phyloP scores from a whole-genome alignment of 768 basidiomycete species.

The Pleurotus sapidus region DNA sequence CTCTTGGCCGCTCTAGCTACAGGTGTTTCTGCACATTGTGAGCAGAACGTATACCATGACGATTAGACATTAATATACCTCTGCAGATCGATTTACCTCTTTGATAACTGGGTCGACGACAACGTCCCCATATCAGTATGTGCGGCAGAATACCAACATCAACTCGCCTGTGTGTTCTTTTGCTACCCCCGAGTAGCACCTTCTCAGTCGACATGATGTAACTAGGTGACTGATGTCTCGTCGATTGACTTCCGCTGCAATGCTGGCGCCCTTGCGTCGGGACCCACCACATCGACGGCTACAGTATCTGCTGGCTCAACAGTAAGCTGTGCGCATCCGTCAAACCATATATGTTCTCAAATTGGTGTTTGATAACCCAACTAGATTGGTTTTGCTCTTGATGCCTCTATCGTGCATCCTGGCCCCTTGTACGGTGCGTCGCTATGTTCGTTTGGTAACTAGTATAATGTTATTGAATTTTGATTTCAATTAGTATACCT shows the following conservation, averaged over 20 bases:
- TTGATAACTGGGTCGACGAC: slow-evolving; percentile 35
- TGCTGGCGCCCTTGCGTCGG: slow-evolving; percentile 26
- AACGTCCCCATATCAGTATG: slow-evolving; percentile 37
- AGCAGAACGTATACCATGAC: neutral
- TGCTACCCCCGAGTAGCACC: neutral
- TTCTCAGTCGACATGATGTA: neutral
- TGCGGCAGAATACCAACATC: slow-evolving; percentile 40
- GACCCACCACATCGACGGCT: slow-evolving; percentile 29
- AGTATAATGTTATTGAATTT: neutral
- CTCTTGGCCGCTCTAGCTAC: slow-evolving; percentile 1
- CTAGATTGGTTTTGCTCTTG: slow-evolving; percentile 37
- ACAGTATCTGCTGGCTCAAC: slow-evolving; percentile 42
- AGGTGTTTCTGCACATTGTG: slow-evolving; percentile 16
- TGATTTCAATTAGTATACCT: slow-evolving; percentile 25
- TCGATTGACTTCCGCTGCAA: slow-evolving; percentile 47
- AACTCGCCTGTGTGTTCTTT: slow-evolving; percentile 31
- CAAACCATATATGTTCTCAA: no score
- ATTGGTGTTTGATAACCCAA: slow-evolving; percentile 16
- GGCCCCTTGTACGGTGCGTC: slow-evolving; percentile 30
- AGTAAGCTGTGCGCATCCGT: neutral
- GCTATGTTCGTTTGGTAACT: neutral
- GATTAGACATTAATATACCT: neutral
- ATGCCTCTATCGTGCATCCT: slow-evolving; percentile 43
- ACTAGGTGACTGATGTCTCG: slow-evolving; percentile 43
- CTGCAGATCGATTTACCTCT: slow-evolving; percentile 43